These are phyloP conservation scores for Basidiobolus meristosporus DNA, from an alignment of 371 early-diverging fungal species.

Conservation along the genomic window DNA sequence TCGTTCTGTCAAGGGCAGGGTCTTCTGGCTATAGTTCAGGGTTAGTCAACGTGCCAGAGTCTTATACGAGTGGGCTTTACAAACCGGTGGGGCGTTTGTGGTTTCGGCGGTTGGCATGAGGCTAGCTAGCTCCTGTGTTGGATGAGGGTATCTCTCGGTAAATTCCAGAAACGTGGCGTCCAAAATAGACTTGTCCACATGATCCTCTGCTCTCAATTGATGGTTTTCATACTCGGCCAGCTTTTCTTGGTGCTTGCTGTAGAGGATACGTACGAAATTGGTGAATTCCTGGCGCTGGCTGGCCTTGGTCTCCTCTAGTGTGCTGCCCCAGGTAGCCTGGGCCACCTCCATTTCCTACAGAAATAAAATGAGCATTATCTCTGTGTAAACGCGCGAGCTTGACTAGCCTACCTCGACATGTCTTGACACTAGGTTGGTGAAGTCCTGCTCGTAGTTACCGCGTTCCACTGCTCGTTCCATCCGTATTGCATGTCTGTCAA, in stretches of 20 bases:
- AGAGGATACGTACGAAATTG: conserved; percentile 43
- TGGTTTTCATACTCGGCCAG: not conserved
- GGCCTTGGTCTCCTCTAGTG: conserved; percentile 28
- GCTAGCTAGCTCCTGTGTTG: conserved; percentile 1
- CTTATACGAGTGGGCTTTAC: too few relatives aligned
- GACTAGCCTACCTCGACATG: conserved; percentile 20
- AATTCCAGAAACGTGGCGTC: conserved; percentile 2
- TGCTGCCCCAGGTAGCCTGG: conserved; percentile 37
- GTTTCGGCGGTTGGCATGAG: not conserved
- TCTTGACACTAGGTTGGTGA: conserved; percentile 20
- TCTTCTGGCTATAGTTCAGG: conserved; percentile 6
- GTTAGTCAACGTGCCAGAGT: conserved; percentile 3
- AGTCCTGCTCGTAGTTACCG: conserved; percentile 8
- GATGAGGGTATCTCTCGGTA: conserved; percentile 1
- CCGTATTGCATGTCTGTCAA: too few relatives aligned
- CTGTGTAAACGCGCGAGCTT: not conserved
- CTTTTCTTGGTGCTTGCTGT: conserved; percentile 8
- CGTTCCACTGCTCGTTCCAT: not conserved
- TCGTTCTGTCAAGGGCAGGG: conserved; percentile 13
- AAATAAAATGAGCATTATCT: not conserved
- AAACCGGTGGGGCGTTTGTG: conserved; percentile 1
- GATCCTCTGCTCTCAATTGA: not conserved
- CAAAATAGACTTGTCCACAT: not conserved
- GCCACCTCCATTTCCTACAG: conserved; percentile 26
- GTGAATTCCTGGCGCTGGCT: conserved; percentile 42